Conservation (phyloP, 2,329 filamentous ascomycete genomes). For the Xylaria sp. region DNA sequence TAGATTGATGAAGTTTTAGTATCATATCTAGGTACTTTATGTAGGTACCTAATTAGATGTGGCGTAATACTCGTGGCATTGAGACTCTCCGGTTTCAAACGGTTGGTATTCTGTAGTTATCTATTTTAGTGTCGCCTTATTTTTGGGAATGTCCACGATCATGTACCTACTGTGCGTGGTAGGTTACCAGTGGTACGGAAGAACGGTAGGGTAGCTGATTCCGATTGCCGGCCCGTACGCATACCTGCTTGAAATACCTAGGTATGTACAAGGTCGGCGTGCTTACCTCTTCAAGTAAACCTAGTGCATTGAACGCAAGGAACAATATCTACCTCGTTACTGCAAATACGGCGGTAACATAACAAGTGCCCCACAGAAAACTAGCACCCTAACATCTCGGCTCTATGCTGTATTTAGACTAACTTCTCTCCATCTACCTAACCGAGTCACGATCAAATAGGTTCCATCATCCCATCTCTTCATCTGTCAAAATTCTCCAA, state of each 20-base stretch:
- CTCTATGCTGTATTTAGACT: not conserved
- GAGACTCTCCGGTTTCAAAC: not conserved
- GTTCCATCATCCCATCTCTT: not conserved
- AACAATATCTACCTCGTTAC: no score
- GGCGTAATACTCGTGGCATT: no score
- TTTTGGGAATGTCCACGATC: constrained; percentile 2
- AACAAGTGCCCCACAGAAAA: not conserved
- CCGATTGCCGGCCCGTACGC: not conserved
- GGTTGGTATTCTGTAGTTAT: not conserved
- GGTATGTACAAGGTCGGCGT: not conserved
- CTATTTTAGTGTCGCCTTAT: not conserved
- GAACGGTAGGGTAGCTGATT: not conserved
- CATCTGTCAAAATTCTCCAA: not conserved
- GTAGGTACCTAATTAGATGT: no score
- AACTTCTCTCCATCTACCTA: not conserved
- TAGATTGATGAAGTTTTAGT: not conserved
- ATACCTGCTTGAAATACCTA: not conserved
- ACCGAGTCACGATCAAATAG: not conserved
- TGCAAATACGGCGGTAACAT: no score
- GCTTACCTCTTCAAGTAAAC: no score
- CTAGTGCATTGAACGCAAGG: no score
- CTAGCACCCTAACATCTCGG: not conserved
- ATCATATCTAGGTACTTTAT: no score
- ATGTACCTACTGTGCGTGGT: not conserved
- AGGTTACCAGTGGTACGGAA: not conserved